Percentiles rank a stretch among this genome's conserved stretches.
Conservation (phyloP, 1,284 basidiomycete species). For the Phenoliferia sp. region DNA sequence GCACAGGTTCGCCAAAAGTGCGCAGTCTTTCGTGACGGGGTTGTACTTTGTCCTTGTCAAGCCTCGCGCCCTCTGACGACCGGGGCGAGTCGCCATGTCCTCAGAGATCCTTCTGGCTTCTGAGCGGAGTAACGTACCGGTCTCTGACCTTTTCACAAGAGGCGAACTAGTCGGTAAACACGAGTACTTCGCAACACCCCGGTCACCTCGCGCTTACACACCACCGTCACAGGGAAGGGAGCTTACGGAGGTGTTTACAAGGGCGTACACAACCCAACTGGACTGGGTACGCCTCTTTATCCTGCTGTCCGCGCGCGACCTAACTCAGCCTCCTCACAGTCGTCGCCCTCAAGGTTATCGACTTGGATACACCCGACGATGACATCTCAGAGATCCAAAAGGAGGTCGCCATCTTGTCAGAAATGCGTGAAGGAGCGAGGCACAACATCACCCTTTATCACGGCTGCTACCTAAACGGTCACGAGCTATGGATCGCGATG, state of each 20-base stretch:
- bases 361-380: constrained; percentile 86
- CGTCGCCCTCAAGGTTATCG: constrained; percentile 80
- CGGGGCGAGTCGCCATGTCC: too few relatives aligned
- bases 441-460: constrained; percentile 95
- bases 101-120: constrained; percentile 8
- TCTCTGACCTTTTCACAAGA: background rate
- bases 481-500: constrained; percentile 98
- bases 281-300: constrained; percentile 29
- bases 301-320: constrained; percentile 40
- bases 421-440: constrained; percentile 66
- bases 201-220: too few relatives aligned
- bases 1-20: too few relatives aligned
- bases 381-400: constrained; percentile 96
- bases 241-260: constrained; percentile 95
- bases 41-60: too few relatives aligned
- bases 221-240: constrained; percentile 78
- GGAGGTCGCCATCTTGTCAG: constrained; percentile 87
- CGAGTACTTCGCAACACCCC: constrained; percentile 44
- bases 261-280: constrained; percentile 47
- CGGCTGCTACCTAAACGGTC: constrained; percentile 89
- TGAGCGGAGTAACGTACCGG: background rate
- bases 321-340: background rate
- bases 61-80: too few relatives aligned
- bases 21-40: too few relatives aligned
- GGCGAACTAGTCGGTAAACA: background rate